phyloP scores from a whole-genome alignment of 495 filamentous ascomycete genomes.

The Penicillium bovifimosum region DNA sequence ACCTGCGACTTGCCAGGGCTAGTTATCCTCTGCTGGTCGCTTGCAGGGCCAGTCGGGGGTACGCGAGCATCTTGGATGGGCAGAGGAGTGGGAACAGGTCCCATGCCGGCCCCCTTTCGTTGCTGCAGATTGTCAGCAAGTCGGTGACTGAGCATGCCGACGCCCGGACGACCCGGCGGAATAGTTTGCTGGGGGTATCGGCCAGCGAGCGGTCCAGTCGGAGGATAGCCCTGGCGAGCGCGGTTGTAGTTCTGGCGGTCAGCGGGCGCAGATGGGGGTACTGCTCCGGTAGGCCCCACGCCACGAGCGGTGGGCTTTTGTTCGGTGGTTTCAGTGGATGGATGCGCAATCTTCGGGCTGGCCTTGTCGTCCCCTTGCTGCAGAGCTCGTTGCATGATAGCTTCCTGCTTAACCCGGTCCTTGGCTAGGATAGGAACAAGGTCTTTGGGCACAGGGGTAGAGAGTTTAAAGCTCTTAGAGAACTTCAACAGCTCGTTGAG shows the following conservation, averaged over 20 bases:
- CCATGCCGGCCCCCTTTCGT: conserved; percentile 45
- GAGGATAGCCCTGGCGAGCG: conserved; percentile 42
- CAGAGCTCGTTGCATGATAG: conserved; percentile 82
- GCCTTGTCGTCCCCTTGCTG: conserved; percentile 58
- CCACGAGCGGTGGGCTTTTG: conserved; percentile 31
- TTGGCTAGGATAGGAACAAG: conserved; percentile 93
- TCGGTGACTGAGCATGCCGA: conserved; percentile 48
- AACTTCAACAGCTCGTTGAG: conserved; percentile 94
- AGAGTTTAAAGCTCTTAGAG: conserved; percentile 85
- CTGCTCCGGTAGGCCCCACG: conserved; percentile 26
- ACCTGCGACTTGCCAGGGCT: conserved; percentile 46
- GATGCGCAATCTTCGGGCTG: conserved; percentile 29
- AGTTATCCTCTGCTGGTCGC: conserved; percentile 37
- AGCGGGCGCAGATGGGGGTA: conserved; percentile 27
- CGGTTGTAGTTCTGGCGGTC: conserved; percentile 44
- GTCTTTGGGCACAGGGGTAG: conserved; percentile 85
- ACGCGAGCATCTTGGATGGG: conserved; percentile 49
- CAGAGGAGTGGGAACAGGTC: conserved; percentile 47
- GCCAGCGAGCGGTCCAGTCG: conserved; percentile 41
- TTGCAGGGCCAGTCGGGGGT: conserved; percentile 45
- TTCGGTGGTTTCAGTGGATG: conserved; percentile 31
- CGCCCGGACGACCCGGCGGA: conserved; percentile 38
- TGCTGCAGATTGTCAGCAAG: conserved; percentile 52
- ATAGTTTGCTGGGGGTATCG: conserved; percentile 38
- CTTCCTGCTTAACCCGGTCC: conserved; percentile 83